Percentiles rank a stretch among this genome's conserved stretches.
Evolutionary conservation across 2,329 filamentous ascomycete genomes (phyloP).

Genomic region (Diaporthe nobilis): DNA sequence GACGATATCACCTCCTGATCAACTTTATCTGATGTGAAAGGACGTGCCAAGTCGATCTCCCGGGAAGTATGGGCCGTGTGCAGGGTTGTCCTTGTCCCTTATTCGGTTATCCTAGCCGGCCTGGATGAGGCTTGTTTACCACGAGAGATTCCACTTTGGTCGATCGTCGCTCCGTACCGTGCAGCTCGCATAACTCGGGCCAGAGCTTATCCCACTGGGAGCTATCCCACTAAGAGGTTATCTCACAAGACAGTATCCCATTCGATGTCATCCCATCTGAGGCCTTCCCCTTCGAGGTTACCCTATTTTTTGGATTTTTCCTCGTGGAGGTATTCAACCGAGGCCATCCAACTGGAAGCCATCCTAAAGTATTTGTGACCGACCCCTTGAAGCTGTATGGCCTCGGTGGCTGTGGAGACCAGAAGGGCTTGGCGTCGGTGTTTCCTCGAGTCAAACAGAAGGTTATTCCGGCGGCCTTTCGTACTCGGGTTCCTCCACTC

Average conservation of each 20-base stretch:
- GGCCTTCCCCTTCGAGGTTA: neutral
- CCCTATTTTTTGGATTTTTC: no score
- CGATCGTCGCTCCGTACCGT: neutral
- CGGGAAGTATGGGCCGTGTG: neutral
- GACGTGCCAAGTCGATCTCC: conserved; percentile 28
- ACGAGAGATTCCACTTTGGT: neutral
- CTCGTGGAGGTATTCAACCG: no score
- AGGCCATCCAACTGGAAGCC: neutral
- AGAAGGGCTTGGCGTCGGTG: neutral
- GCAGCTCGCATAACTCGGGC: neutral
- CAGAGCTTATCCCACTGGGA: neutral
- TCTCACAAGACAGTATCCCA: neutral
- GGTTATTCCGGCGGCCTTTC: neutral
- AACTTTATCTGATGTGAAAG: neutral
- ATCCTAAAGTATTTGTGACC: no score
- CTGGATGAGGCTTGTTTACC: neutral
- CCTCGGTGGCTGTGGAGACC: neutral
- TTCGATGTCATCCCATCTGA: neutral
- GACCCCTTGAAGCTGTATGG: neutral
- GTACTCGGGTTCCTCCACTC: neutral
- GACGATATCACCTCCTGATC: conserved; percentile 10
- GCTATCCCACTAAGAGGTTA: no score
- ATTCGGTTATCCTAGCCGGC: neutral
- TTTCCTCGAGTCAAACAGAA: neutral
- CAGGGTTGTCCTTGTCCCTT: conserved; percentile 12